phyloP scores from a whole-genome alignment of 2,329 filamentous ascomycete species.

The Penicillium freii region DNA sequence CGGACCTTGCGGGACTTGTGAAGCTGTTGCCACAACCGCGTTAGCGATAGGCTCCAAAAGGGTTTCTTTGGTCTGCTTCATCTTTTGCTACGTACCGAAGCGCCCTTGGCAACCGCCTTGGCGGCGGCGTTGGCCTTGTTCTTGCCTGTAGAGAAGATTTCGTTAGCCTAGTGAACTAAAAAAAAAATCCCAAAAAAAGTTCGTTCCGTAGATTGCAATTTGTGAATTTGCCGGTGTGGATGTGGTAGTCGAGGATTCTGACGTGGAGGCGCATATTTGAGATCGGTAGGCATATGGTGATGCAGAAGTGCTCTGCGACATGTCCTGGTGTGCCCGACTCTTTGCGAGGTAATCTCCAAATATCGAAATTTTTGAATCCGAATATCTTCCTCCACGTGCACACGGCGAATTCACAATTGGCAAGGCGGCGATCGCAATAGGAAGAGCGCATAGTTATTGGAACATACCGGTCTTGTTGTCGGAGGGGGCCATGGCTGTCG shows the following conservation, averaged over 20 bases:
- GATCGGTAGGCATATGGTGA: not conserved
- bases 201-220: slow-evolving; percentile 12
- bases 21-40: slow-evolving; percentile 48
- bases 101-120: slow-evolving; percentile 93
- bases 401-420: slow-evolving; percentile 23
- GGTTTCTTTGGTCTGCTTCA: slow-evolving; percentile 8
- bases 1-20: slow-evolving; percentile 94
- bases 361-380: slow-evolving; percentile 7
- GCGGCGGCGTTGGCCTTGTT: slow-evolving; percentile 88
- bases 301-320: not conserved
- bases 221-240: slow-evolving; percentile 12
- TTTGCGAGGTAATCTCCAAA: slow-evolving; percentile 7
- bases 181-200: slow-evolving; percentile 5
- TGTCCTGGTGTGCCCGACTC: not conserved
- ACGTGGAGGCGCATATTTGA: not conserved
- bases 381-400: slow-evolving; percentile 10
- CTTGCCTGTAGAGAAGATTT: slow-evolving; percentile 35
- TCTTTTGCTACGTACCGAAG: slow-evolving; percentile 71
- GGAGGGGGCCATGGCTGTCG: slow-evolving; percentile 50
- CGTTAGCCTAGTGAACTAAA: slow-evolving; percentile 27
- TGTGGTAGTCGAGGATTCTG: not conserved
- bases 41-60: slow-evolving; percentile 13
- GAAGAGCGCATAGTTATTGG: slow-evolving; percentile 15
- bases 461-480: slow-evolving; percentile 48
- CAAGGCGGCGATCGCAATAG: slow-evolving; percentile 43